These are phyloP conservation scores for Trichosporon asahii DNA, from an alignment of 1,284 basidiomycete genomes.

Conservation along the genomic window DNA sequence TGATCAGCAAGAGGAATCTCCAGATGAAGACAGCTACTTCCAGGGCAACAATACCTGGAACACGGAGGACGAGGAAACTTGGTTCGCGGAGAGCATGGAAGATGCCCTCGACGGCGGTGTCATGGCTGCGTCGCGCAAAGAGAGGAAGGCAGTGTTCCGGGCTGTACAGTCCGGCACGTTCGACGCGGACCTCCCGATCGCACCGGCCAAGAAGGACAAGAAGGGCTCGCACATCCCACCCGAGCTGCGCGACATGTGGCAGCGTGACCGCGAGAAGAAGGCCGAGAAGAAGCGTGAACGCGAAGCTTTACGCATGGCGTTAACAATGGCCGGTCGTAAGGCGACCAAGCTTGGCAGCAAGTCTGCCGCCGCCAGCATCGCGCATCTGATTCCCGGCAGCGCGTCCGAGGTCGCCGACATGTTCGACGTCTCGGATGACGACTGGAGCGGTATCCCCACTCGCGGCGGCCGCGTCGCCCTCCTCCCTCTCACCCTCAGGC, in stretches of 20 bases:
- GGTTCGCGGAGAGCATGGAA: conserved; percentile 43
- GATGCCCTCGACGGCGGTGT: conserved; percentile 57
- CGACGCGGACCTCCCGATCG: conserved; percentile 51
- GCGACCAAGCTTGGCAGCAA: conserved; percentile 57
- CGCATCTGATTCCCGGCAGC: conserved; percentile 43
- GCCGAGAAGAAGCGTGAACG: conserved; percentile 69
- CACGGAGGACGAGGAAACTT: conserved; percentile 23
- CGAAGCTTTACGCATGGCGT: conserved; percentile 53
- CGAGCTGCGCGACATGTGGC: conserved; percentile 70
- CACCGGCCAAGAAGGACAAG: conserved; percentile 39
- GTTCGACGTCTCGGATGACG: conserved; percentile 42
- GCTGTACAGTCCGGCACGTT: conserved; percentile 64
- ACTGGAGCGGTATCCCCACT: background rate
- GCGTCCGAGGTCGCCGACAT: conserved; percentile 45
- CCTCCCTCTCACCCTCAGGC: conserved; percentile 22
- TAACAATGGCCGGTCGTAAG: conserved; percentile 53
- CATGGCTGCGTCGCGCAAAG: conserved; percentile 55
- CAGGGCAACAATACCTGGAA: conserved; percentile 10
- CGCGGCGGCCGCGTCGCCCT: conserved; percentile 13
- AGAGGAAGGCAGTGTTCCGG: conserved; percentile 61
- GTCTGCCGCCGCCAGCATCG: conserved; percentile 32
- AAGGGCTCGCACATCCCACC: conserved; percentile 61
- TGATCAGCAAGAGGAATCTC: conserved; percentile 18
- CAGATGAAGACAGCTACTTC: conserved; percentile 4
- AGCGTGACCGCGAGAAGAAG: conserved; percentile 74